Base-by-base conservation (phyloP, 345 rosid species). In the Salix exigua region DNA sequence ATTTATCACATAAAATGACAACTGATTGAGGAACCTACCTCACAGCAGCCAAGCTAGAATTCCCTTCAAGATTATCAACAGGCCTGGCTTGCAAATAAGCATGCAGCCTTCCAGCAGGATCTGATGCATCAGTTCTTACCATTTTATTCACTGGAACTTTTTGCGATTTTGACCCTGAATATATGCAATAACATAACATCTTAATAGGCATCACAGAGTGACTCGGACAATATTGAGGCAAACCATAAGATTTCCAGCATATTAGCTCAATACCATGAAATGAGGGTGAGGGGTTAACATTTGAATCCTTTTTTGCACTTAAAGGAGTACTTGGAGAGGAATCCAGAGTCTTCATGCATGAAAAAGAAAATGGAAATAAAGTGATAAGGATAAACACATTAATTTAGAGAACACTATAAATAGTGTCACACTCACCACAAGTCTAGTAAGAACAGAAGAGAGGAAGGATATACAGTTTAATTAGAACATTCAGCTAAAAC, bases 81-180 rank as follows among this genome's bases (percentile, higher is more conserved):
- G 94, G 83, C 78, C 85, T 90, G 71, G 85, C 81, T 75, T 80
- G 88, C 83, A 91, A 77, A 77, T 86, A 96, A 68, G 96, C 92
- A 83, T 91, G 92, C 89, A 96, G 77, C 86, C 97, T 88, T 86
- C 99, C 99, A 26, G 96, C 94, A 77, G 98, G 99, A 79, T 89
- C 91, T 40, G 84, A 85, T 74, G 90, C 88, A 86, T 96, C 98
- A 28, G 92, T 92, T 87, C 99, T 89, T 61, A 96, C 97, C 90
- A 90, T 89, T 85, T 89, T 93, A 80, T 89, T 68, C 77, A 90
- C 93, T 23, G 93, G 98, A 74, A 89, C 83, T 85, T 87, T 96
- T 75, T 88, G 94, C 61, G 79, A 74, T 79, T 89, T 93, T 71
- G 87, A 79, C 68, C 93, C 97, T 94, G 79, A 55, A 19, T 46